Evolutionary conservation across 768 basidiomycete genomes (phyloP).

Genomic region (Termitomyces sp.): DNA sequence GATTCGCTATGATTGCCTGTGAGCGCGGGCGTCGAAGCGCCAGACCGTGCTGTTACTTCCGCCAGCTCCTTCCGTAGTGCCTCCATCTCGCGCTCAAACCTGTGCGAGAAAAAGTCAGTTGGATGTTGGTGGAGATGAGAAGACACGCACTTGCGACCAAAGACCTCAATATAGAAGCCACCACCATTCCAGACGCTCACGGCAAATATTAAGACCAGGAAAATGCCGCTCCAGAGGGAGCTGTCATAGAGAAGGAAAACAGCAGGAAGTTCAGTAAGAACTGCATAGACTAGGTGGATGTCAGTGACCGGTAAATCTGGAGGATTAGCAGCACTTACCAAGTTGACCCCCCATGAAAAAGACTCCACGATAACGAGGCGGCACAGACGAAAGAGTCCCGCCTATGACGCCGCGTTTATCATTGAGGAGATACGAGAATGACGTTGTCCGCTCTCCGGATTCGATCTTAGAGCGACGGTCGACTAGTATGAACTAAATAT

Average conservation of each 20-base stretch:
- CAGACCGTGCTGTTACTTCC: constrained; percentile 54
- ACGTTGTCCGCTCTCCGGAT: constrained; percentile 88
- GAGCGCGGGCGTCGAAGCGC: constrained; percentile 43
- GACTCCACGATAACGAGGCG: constrained; percentile 55
- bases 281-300: constrained; percentile 60
- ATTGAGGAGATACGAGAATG: constrained; percentile 83
- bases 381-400: constrained; percentile 54
- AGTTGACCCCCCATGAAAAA: constrained; percentile 87
- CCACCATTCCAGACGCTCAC: constrained; percentile 96
- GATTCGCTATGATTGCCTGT: constrained; percentile 12
- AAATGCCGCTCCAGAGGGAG: constrained; percentile 69
- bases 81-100: constrained; percentile 91
- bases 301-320: neutral
- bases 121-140: neutral
- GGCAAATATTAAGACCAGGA: constrained; percentile 74
- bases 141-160: constrained; percentile 83
- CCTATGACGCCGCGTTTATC: constrained; percentile 86
- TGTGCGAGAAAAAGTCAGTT: constrained; percentile 23
- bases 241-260: constrained; percentile 82
- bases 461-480: constrained; percentile 86
- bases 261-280: constrained; percentile 83
- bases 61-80: constrained; percentile 87
- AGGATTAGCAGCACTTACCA: constrained; percentile 36
- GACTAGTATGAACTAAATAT: constrained; percentile 70
- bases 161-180: constrained; percentile 94